phyloP scores from a whole-genome alignment of 768 basidiomycete genomes.

The Dentipellis fragilis region DNA sequence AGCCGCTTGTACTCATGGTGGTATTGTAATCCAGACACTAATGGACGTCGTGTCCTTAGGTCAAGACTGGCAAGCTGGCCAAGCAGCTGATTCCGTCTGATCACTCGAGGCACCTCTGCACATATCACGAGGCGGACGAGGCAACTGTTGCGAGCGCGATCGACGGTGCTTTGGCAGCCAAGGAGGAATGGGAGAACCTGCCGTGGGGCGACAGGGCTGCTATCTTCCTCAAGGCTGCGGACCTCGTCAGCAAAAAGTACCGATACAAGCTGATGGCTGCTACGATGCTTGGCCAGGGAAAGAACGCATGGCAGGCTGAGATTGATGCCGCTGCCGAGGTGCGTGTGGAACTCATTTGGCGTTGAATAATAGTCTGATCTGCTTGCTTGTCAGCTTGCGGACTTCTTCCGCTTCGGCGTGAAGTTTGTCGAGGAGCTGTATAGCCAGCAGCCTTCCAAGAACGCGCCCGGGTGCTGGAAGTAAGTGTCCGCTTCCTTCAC shows the following conservation, averaged over 20 bases:
- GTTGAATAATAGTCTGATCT: too few species aligned
- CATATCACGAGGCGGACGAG: conserved; percentile 82
- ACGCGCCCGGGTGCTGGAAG: conserved; percentile 90
- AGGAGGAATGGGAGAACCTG: conserved; percentile 83
- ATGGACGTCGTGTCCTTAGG: conserved; percentile 27
- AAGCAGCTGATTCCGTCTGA: conserved; percentile 82
- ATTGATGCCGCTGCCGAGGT: conserved; percentile 99
- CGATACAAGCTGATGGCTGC: conserved; percentile 92
- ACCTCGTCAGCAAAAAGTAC: conserved; percentile 92
- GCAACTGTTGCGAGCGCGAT: conserved; percentile 72
- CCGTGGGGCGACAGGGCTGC: conserved; percentile 97
- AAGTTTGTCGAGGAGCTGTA: conserved; percentile 96
- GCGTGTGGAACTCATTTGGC: conserved; percentile 14
- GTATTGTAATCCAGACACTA: not conserved
- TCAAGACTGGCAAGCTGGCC: conserved; percentile 70
- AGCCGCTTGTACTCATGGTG: conserved; percentile 16
- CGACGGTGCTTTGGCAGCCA: conserved; percentile 78
- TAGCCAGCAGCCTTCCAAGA: conserved; percentile 79
- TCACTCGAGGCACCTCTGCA: conserved; percentile 71
- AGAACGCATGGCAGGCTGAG: conserved; percentile 99
- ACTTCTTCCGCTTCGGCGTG: conserved; percentile 95
- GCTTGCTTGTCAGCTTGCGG: conserved; percentile 44
- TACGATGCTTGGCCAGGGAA: conserved; percentile 96
- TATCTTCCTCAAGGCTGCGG: conserved; percentile 97
- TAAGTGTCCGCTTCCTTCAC: conserved; percentile 31